Conservation (phyloP, 78 protist species). For the Pigoraptor vietnamica region DNA sequence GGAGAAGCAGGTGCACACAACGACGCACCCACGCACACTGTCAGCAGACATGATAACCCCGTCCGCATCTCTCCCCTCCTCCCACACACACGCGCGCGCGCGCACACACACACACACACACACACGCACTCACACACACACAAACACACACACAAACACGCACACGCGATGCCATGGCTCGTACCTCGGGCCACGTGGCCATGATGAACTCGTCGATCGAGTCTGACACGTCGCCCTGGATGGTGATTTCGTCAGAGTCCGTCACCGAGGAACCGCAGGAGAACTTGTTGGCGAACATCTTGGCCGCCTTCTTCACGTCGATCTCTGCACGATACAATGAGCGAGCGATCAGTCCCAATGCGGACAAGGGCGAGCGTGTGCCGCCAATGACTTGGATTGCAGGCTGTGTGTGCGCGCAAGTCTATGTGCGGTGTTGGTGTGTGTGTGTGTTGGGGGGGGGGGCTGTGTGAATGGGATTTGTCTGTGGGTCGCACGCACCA, state of each 20-base stretch:
- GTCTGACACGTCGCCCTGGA: slow-evolving; percentile 14
- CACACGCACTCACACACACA: neutral
- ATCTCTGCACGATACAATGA: neutral
- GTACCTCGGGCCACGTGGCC: neutral
- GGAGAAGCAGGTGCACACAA: too few relatives aligned
- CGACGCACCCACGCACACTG: too few relatives aligned
- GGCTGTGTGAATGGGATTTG: too few relatives aligned
- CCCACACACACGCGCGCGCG: too few relatives aligned
- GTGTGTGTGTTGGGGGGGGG: too few relatives aligned
- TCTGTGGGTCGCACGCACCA: neutral
- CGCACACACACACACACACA: neutral
- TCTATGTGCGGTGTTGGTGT: too few relatives aligned
- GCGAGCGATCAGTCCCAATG: neutral
- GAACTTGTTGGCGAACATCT: neutral
- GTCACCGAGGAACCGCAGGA: slow-evolving; percentile 27
- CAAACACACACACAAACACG: neutral
- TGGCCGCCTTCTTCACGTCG: slow-evolving; percentile 22
- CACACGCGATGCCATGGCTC: neutral
- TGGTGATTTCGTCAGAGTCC: neutral
- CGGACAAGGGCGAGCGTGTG: too few relatives aligned
- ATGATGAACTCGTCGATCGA: neutral
- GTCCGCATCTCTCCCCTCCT: too few relatives aligned
- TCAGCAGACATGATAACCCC: too few relatives aligned
- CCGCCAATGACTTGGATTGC: too few relatives aligned
- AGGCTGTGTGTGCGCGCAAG: too few relatives aligned